Conservation (phyloP, 1,284 basidiomycete genomes). For the Melampsora medusae region DNA sequence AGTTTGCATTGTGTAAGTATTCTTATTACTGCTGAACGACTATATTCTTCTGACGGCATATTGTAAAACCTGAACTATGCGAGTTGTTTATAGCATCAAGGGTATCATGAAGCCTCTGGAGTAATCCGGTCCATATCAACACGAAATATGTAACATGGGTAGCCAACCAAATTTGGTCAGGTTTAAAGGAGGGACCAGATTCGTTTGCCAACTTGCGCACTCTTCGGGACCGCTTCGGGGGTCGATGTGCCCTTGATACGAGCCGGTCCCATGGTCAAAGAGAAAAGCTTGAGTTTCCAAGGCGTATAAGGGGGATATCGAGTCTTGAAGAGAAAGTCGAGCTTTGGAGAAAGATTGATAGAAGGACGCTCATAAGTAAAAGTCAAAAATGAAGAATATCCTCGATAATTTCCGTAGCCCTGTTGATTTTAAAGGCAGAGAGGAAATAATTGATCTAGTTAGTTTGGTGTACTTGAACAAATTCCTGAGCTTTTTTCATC, state of each 20-base stretch:
- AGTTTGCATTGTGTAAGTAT: too few species aligned
- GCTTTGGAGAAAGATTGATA: conserved; percentile 53
- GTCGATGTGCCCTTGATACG: conserved; percentile 26
- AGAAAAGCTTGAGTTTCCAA: conserved; percentile 26
- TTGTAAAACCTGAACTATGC: too few species aligned
- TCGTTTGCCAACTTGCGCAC: too few species aligned
- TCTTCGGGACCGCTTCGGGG: not conserved
- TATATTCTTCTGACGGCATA: too few species aligned
- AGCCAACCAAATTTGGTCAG: too few species aligned
- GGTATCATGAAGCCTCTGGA: too few species aligned
- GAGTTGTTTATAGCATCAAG: too few species aligned
- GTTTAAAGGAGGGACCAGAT: too few species aligned
- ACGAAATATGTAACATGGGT: too few species aligned
- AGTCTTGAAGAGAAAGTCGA: conserved; percentile 53
- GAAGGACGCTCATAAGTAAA: conserved; percentile 56
- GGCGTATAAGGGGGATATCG: conserved; percentile 55
- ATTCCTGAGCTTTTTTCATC: conserved; percentile 9
- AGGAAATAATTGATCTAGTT: not conserved
- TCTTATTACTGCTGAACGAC: too few species aligned
- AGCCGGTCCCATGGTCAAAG: conserved; percentile 7
- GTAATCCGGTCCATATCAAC: too few species aligned
- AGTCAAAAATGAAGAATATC: conserved; percentile 54
- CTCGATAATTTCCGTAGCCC: conserved; percentile 53
- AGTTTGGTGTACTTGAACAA: not conserved
- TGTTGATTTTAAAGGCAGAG: not conserved